phyloP scores from a whole-genome alignment of 2,329 filamentous ascomycete species.

The Penicillium sp. region DNA sequence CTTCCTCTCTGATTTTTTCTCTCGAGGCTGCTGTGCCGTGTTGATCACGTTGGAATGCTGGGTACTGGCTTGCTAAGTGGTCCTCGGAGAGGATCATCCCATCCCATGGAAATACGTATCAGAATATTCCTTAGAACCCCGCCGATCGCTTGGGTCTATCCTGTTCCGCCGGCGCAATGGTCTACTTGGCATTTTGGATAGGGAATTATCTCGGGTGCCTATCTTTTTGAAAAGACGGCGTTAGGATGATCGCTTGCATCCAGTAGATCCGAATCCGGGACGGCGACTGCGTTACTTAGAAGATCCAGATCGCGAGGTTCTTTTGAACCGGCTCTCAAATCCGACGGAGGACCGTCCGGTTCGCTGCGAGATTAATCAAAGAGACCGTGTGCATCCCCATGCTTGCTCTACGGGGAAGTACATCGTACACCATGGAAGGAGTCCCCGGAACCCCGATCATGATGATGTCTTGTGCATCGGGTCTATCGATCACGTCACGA shows the following conservation, averaged over 20 bases:
- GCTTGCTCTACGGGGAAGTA: background rate
- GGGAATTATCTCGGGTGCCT: background rate
- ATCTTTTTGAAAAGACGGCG: background rate
- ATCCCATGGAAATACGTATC: background rate
- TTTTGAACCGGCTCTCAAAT: background rate
- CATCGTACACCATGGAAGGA: background rate
- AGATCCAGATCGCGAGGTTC: background rate
- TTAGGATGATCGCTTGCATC: background rate
- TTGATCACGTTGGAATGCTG: background rate
- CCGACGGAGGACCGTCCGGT: constrained; percentile 10
- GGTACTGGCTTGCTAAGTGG: background rate
- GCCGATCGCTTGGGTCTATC: background rate
- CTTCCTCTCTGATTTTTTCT: background rate
- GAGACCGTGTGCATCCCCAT: background rate
- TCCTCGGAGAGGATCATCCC: background rate
- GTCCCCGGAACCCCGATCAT: constrained; percentile 2
- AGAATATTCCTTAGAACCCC: background rate
- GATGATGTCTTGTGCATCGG: constrained; percentile 6
- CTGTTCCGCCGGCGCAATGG: background rate
- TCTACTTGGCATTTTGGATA: constrained; percentile 1
- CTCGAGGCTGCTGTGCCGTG: background rate
- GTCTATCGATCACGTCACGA: background rate
- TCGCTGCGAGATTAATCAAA: background rate
- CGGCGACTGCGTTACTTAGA: background rate
- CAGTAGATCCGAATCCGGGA: constrained; percentile 1